Conservation (phyloP, 2,329 filamentous ascomycete genomes). For the Emmonsiellopsis sp. region DNA sequence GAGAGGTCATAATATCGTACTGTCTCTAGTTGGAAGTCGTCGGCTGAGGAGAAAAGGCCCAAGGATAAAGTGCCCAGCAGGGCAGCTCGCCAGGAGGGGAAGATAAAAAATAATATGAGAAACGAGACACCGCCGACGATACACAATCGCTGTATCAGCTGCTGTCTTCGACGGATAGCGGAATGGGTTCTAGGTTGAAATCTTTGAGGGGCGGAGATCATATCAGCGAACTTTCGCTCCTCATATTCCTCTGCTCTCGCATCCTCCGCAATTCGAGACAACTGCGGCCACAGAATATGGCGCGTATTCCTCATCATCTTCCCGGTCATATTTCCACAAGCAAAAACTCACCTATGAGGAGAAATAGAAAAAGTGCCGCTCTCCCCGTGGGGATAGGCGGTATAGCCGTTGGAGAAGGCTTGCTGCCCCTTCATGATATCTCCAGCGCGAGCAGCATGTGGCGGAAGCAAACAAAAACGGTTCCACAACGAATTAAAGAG, state of each 20-base stretch:
- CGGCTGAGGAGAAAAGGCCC: slow-evolving; percentile 57
- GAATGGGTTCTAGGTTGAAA: slow-evolving; percentile 78
- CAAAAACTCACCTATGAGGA: slow-evolving; percentile 63
- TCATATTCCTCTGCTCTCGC: background rate
- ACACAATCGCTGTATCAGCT: slow-evolving; percentile 60
- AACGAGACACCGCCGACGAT: slow-evolving; percentile 48
- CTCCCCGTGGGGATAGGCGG: slow-evolving; percentile 60
- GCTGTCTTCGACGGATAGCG: slow-evolving; percentile 62
- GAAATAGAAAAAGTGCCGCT: slow-evolving; percentile 71
- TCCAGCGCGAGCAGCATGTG: slow-evolving; percentile 31
- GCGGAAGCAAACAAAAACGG: background rate
- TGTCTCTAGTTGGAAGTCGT: slow-evolving; percentile 77
- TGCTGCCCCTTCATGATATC: slow-evolving; percentile 75
- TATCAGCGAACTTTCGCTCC: background rate
- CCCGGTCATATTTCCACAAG: background rate
- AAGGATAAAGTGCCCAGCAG: slow-evolving; percentile 56
- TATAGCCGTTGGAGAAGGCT: slow-evolving; percentile 69
- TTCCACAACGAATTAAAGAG: background rate
- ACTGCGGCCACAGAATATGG: too few species aligned
- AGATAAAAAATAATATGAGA: slow-evolving; percentile 60
- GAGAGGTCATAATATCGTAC: slow-evolving; percentile 95
- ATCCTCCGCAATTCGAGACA: background rate
- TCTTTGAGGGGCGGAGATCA: slow-evolving; percentile 35
- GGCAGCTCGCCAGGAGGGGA: slow-evolving; percentile 61
- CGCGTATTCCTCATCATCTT: background rate